A percentile compares a stretch with the other conserved stretches of the same genome.
These are phyloP conservation scores for Cicer cuneatum DNA, from an alignment of 306 rosid genomes.

Conservation along the genomic window DNA sequence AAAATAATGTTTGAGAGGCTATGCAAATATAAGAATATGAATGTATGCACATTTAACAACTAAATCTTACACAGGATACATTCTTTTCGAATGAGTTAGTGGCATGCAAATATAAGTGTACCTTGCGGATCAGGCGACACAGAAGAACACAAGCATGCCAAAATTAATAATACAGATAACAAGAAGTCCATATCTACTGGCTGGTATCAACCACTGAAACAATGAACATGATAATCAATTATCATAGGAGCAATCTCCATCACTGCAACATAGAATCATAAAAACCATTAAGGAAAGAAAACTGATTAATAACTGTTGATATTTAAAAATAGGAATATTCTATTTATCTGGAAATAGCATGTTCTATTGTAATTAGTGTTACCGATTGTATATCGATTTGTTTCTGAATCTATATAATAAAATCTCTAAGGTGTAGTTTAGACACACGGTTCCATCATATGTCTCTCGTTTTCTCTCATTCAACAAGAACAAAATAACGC, in stretches of 20 bases:
- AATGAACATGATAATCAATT: constrained; percentile 45
- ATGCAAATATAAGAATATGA: background rate
- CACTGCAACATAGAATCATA: constrained; percentile 58
- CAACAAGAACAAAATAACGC: background rate
- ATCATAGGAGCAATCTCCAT: constrained; percentile 43
- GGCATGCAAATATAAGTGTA: constrained; percentile 35
- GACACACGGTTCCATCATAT: too few species aligned
- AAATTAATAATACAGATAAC: constrained; percentile 51
- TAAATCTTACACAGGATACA: constrained; percentile 17
- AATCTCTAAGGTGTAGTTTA: too few species aligned
- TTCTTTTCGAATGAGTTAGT: constrained; percentile 9
- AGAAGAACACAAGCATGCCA: constrained; percentile 64
- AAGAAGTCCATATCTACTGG: constrained; percentile 62
- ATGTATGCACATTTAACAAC: background rate
- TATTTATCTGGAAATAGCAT: too few species aligned
- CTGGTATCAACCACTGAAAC: constrained; percentile 47
- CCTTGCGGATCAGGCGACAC: constrained; percentile 83
- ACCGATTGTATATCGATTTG: too few species aligned
- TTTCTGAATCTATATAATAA: too few species aligned
- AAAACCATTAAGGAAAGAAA: constrained; percentile 36
- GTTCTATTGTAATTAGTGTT: too few species aligned
- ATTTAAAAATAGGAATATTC: too few species aligned
- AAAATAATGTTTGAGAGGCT: constrained; percentile 23
- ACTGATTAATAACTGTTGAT: background rate
- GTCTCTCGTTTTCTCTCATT: too few species aligned